These are phyloP conservation scores for Rosa rugosa DNA, from an alignment of 306 rosid genomes.

Conservation along the genomic window DNA sequence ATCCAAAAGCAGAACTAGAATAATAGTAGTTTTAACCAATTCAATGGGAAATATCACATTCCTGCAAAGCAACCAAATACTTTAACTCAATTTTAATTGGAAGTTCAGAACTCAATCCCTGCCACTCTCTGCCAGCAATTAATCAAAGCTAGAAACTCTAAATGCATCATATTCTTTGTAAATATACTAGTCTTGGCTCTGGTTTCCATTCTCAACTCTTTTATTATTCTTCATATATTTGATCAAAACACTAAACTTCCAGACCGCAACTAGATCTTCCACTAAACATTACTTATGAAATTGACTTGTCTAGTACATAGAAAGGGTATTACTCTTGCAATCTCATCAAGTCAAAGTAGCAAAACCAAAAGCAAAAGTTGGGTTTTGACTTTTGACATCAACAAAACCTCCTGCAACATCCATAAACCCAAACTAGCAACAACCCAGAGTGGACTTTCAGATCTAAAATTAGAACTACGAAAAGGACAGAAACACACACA, in stretches of 20 bases:
- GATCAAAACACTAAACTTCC: background rate
- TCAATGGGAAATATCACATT: conserved; percentile 3
- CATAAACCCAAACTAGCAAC: conserved; percentile 13
- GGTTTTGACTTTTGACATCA: conserved; percentile 5
- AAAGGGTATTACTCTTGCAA: background rate
- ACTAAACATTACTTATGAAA: background rate
- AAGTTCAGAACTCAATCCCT: conserved; percentile 1
- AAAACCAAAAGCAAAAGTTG: background rate
- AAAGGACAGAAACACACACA: no score
- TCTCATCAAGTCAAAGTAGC: background rate
- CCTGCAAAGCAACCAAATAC: background rate
- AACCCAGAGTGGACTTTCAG: background rate
- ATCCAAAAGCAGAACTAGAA: no score
- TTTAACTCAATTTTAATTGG: background rate
- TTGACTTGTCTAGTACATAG: background rate
- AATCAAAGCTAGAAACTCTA: background rate
- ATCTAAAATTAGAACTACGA: conserved; percentile 7
- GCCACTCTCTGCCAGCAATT: background rate
- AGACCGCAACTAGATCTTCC: conserved; percentile 2
- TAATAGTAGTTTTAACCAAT: no score
- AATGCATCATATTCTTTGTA: no score
- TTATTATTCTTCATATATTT: background rate
- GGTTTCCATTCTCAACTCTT: background rate
- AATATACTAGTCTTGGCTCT: background rate
- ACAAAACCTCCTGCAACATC: background rate